Evolutionary conservation across 257 asterid genomes (phyloP).

Genomic region (Penstemon davidsonii): DNA sequence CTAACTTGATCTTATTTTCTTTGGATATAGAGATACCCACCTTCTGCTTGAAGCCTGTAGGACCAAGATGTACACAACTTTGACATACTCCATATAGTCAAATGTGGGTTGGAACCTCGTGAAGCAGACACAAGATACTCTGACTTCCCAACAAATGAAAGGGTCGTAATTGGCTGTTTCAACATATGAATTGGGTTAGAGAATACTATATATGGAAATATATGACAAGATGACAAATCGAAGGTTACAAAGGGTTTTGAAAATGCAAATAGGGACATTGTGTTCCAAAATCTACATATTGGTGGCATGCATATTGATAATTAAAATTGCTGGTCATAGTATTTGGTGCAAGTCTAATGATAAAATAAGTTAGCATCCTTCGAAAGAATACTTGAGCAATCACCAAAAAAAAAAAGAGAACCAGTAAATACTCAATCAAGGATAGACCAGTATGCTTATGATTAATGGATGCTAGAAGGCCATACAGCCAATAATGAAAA

Average conservation of each 20-base stretch:
- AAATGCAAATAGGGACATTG: neutral
- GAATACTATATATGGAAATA: neutral
- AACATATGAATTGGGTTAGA: slow-evolving; percentile 22
- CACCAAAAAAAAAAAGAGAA: too few relatives aligned
- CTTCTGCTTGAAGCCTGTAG: slow-evolving; percentile 74
- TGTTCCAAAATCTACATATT: too few relatives aligned
- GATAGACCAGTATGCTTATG: slow-evolving; percentile 13
- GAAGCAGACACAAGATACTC: slow-evolving; percentile 78
- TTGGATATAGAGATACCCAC: slow-evolving; percentile 37
- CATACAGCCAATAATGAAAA: neutral
- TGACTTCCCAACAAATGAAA: slow-evolving; percentile 80
- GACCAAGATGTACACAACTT: slow-evolving; percentile 66
- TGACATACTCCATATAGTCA: slow-evolving; percentile 77
- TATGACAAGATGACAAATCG: neutral
- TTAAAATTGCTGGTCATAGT: too few relatives aligned
- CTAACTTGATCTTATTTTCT: slow-evolving; percentile 2
- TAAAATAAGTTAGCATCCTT: too few relatives aligned
- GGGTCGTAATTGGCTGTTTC: slow-evolving; percentile 59
- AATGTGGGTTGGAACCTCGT: slow-evolving; percentile 61
- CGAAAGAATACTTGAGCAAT: too few relatives aligned
- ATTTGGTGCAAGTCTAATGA: too few relatives aligned
- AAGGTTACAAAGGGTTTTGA: too few relatives aligned
- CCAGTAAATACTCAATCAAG: neutral
- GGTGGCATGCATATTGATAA: too few relatives aligned
- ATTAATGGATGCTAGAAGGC: slow-evolving; percentile 2